Evolutionary conservation across 495 filamentous ascomycete genomes (phyloP).

Genomic region (Copromyces sp.): DNA sequence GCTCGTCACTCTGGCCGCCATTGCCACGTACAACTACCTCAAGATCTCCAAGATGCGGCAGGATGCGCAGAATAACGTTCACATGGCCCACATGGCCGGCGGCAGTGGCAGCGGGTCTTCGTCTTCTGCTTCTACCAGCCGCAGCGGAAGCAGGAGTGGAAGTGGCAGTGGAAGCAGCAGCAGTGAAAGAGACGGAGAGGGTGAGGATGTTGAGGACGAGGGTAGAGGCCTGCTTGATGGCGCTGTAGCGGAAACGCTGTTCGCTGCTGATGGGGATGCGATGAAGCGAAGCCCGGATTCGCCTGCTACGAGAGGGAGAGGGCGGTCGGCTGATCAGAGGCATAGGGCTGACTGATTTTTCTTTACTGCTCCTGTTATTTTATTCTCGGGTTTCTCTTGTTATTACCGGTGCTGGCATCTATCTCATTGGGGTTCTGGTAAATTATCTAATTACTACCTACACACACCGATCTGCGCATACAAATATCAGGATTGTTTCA

Average conservation of each 20-base stretch:
- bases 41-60: slow-evolving; percentile 83
- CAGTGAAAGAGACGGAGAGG: slow-evolving; percentile 12
- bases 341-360: background rate
- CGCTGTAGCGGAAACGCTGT: background rate
- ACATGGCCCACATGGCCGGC: slow-evolving; percentile 16
- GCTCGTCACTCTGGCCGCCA: slow-evolving; percentile 77
- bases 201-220: slow-evolving; percentile 14
- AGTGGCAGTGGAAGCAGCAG: slow-evolving; percentile 12
- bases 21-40: slow-evolving; percentile 86
- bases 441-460: background rate
- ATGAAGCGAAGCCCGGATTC: background rate
- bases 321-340: background rate
- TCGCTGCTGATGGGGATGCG: background rate
- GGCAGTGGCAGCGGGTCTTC: slow-evolving; percentile 1
- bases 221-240: slow-evolving; percentile 8
- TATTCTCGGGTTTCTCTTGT: background rate
- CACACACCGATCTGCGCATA: background rate
- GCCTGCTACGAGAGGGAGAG: background rate
- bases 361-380: background rate
- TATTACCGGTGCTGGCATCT: background rate
- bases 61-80: slow-evolving; percentile 47
- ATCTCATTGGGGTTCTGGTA: background rate
- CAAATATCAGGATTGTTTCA: background rate
- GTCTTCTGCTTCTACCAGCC: background rate
- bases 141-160: slow-evolving; percentile 1